Evolutionary conservation across 1,139 yeast species (phyloP).

Genomic region (Saccharomycopsis hybrid): DNA sequence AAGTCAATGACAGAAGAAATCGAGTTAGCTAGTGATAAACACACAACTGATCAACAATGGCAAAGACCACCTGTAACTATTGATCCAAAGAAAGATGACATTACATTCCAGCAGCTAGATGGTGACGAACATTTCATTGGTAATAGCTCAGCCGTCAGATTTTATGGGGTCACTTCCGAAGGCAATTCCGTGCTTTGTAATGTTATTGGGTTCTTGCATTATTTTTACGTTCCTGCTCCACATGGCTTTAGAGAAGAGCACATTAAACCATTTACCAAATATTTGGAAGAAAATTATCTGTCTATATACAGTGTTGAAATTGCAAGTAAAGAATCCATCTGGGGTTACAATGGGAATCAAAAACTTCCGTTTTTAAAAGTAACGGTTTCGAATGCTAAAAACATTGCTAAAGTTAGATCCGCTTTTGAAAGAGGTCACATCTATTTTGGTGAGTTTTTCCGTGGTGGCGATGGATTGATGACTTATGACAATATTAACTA

Average conservation of each 20-base stretch:
- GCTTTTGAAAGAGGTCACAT: conserved; percentile 83
- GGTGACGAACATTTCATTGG: conserved; percentile 73
- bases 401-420: conserved; percentile 60
- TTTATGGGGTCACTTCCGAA: conserved; percentile 85
- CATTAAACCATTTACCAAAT: conserved; percentile 40
- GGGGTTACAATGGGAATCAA: conserved; percentile 85
- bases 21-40: conserved; percentile 25
- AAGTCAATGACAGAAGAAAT: conserved; percentile 45
- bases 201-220: conserved; percentile 83
- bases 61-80: conserved; percentile 51
- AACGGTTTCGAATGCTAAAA: conserved; percentile 55
- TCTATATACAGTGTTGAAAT: conserved; percentile 63
- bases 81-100: conserved; percentile 43
- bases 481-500: conserved; percentile 90
- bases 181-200: conserved; percentile 89
- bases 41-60: conserved; percentile 30
- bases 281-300: conserved; percentile 45
- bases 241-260: conserved; percentile 58
- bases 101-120: conserved; percentile 86
- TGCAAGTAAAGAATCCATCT: conserved; percentile 70
- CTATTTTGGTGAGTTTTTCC: conserved; percentile 55
- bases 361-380: conserved; percentile 78
- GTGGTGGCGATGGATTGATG: conserved; percentile 45
- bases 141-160: conserved; percentile 61
- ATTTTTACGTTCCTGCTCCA: conserved; percentile 90